Evolutionary conservation across 768 basidiomycete genomes (phyloP), one percentile per base, ranked within the genome.

Genomic region (Xerocomus brunneocitrinus): DNA sequence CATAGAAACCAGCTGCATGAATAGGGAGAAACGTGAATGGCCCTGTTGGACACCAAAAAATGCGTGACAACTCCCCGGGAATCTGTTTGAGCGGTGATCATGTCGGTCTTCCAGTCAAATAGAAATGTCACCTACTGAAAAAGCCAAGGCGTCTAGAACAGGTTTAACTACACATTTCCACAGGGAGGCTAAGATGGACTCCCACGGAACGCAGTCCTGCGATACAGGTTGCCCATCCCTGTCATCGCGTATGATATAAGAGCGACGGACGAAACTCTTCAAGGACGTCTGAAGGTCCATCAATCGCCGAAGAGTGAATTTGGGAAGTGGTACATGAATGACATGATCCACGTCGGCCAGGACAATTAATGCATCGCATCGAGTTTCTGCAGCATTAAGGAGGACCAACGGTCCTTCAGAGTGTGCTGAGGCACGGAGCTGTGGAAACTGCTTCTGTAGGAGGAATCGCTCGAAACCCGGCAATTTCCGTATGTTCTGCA

Each of bases 101-200:
- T 9, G 10, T 39, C 12, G 22, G 16, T 16, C n/a, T 24, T 22
- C 4, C 10, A 13, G 13, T 5, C 1, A 24, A 27, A 3, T 9
- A 5, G 1, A 10, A 12, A 14, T 8, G 5, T 1, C 8, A 52
- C 57, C 3, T 41, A 49, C 54, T 6, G 51, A 38, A 16, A 58
- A 16, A 12, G 13, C 40, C 5, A 56, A 27, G 25, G 36, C 22
- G 14, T 56, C 48, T 2, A 58, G 44, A 2, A 56, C 48, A 3
- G 47, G 55, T 16, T 47, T 43, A 4, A 56, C 54, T 0, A 58
- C 47, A 12, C 19, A 27, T 12, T 25, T 51, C 57, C 57, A 58
- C 39, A 58, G 13, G 7, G 12, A 8, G 5, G 57, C 43, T 14
- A 58, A 32, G 0, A 58, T n/a, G 7, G 32, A 27, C 8, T 47